Evolutionary conservation across 2,329 filamentous ascomycete species (phyloP), one percentile per base, ranked within the genome.

Genomic region (Apiospora pterosperma): DNA sequence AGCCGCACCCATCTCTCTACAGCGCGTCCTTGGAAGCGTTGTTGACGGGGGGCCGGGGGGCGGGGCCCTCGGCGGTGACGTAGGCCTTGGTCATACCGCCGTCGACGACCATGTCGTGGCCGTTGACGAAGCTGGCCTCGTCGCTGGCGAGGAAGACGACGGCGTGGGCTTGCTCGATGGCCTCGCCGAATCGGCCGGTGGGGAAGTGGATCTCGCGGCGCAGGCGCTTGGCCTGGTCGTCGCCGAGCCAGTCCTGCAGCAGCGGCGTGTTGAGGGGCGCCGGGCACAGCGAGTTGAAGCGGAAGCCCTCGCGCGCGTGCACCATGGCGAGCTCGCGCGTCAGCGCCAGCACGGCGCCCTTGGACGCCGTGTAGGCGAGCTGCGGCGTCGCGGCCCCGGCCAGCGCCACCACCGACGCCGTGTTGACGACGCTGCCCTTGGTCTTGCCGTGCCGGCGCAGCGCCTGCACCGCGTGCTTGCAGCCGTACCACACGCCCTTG

Each of bases 401-500:
- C 62, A 97, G 84, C 3, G 93, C 93, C 59, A 97, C 93, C 60
- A 97, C 91, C 59, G 90, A 94, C 31, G 93, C 93, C 3, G 93
- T 97, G 84, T 97, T 97, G 85, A 97, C 94, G 79, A 97, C 88
- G 78, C 90, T 93, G 62, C 88, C 92, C 71, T 85, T 87, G 55
- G 82, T 87, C 88, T 97, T 97, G 63, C 86, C 85, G 83, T 96
- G 84, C 72, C 88, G 89, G 69, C 93, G 90, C 72, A 97, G 84
- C 55, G 92, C 87, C 61, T 95, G 83, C 34, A 97, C 89, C 7
- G 94, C 93, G 77, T 97, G 92, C 85, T 97, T 97, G 85, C 89
- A 90, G 66, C 94, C 94, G 77, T 88, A 97, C 94, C 94, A 97
- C n/a, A 97, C 94, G 52, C 94, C 94, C 86, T 97, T 97, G 78